Conservation (phyloP, 2,329 filamentous ascomycete species). For the Penicillium sclerotiorum region DNA sequence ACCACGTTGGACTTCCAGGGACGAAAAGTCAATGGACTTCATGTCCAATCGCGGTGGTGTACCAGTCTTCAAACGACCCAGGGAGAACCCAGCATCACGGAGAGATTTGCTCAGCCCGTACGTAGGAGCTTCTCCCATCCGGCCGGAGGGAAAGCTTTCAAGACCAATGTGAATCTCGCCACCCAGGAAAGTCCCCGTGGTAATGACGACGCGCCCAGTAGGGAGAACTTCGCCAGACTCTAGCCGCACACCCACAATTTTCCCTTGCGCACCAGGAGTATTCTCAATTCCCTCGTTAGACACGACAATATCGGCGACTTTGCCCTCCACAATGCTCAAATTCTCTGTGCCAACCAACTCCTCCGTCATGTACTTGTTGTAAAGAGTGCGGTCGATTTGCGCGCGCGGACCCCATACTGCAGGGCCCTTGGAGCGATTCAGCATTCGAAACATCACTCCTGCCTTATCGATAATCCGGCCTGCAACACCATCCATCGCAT, state of each 20-base stretch:
- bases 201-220: slow-evolving; percentile 84
- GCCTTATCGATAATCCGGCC: slow-evolving; percentile 90
- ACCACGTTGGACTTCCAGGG: slow-evolving; percentile 72
- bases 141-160: slow-evolving; percentile 79
- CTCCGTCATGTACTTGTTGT: slow-evolving; percentile 86
- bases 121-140: slow-evolving; percentile 92
- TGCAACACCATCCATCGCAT: slow-evolving; percentile 88
- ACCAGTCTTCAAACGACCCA: slow-evolving; percentile 92
- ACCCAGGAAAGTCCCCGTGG: slow-evolving; percentile 91
- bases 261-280: slow-evolving; percentile 60
- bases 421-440: slow-evolving; percentile 88
- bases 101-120: slow-evolving; percentile 91
- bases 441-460: slow-evolving; percentile 86
- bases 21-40: slow-evolving; percentile 76
- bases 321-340: slow-evolving; percentile 78
- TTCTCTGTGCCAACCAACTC: slow-evolving; percentile 79
- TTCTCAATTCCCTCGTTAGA: slow-evolving; percentile 57
- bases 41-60: slow-evolving; percentile 86
- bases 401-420: slow-evolving; percentile 96
- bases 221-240: slow-evolving; percentile 84
- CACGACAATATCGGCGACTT: slow-evolving; percentile 87
- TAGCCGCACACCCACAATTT: slow-evolving; percentile 80
- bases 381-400: slow-evolving; percentile 89
- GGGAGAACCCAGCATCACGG: slow-evolving; percentile 80
- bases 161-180: slow-evolving; percentile 96